These are phyloP conservation scores for Pyrenula massariospora DNA, from an alignment of 495 filamentous ascomycete species.

Conservation along the genomic window DNA sequence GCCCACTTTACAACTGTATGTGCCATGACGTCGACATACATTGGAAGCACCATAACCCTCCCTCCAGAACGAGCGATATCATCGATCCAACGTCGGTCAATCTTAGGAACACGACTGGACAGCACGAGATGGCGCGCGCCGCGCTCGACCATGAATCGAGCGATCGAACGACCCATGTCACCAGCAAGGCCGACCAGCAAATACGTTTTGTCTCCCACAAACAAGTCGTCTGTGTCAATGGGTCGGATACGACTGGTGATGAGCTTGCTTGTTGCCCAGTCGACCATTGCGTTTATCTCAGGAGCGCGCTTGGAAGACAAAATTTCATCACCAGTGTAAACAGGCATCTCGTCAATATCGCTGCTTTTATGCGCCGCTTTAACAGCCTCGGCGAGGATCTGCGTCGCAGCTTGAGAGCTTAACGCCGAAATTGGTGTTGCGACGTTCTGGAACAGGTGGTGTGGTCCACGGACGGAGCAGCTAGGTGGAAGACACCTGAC, in stretches of 20 bases:
- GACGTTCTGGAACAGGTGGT: neutral
- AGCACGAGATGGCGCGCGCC: conserved; percentile 26
- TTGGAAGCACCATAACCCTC: neutral
- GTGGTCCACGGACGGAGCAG: neutral
- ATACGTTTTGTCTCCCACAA: conserved; percentile 12
- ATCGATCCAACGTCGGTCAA: neutral
- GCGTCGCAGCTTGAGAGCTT: neutral
- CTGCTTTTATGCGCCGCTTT: neutral
- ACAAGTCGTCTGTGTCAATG: neutral
- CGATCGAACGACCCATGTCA: conserved; percentile 28
- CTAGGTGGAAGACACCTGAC: neutral
- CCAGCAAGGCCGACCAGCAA: conserved; percentile 31
- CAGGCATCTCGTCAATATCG: neutral
- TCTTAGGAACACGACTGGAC: neutral
- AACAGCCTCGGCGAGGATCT: neutral
- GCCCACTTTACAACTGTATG: neutral
- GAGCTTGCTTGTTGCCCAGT: neutral
- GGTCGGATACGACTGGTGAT: neutral
- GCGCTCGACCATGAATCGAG: conserved; percentile 19
- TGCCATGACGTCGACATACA: neutral
- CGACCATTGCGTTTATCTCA: neutral
- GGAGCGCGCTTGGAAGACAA: neutral
- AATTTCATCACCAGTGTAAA: neutral
- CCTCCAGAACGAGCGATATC: neutral
- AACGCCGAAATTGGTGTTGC: neutral